phyloP scores from a whole-genome alignment of 2,329 filamentous ascomycete species.

The Colletotrichum shisoi region DNA sequence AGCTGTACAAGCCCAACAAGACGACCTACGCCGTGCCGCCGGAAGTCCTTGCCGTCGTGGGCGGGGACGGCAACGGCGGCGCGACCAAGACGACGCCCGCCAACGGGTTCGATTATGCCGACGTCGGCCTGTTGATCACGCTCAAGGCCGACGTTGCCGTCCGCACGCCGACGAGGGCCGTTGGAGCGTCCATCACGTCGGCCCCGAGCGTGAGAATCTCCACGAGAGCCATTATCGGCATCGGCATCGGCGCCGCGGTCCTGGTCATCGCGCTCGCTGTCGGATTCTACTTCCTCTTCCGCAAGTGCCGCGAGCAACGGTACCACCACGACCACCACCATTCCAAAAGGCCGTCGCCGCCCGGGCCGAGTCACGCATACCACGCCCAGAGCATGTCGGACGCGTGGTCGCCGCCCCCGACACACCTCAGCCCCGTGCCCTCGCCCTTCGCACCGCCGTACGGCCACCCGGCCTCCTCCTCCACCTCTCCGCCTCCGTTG shows the following conservation, averaged over 20 bases:
- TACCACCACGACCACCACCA: conserved; percentile 8
- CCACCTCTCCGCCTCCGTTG: background rate
- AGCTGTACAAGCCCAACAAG: conserved; percentile 58
- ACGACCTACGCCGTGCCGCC: conserved; percentile 63
- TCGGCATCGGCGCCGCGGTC: conserved; percentile 50
- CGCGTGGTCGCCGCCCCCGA: conserved; percentile 36
- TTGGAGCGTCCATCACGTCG: conserved; percentile 41
- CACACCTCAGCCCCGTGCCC: conserved; percentile 22
- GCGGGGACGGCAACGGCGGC: conserved; percentile 60
- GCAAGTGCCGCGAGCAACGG: conserved; percentile 43
- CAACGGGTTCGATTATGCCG: conserved; percentile 58
- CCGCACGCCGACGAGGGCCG: conserved; percentile 60
- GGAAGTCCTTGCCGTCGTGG: conserved; percentile 59
- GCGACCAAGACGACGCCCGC: conserved; percentile 62
- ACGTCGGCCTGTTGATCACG: conserved; percentile 63
- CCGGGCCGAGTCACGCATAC: conserved; percentile 19
- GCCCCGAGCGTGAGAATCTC: conserved; percentile 42
- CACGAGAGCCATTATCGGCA: conserved; percentile 55
- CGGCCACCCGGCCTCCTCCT: conserved; percentile 11
- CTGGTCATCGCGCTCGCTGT: conserved; percentile 42
- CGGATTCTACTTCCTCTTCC: conserved; percentile 45
- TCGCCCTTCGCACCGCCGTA: conserved; percentile 33
- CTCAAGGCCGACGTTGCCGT: conserved; percentile 56
- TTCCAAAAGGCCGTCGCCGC: background rate
- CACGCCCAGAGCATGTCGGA: conserved; percentile 36